Percentiles rank a stretch among this genome's conserved stretches.
Evolutionary conservation across 2,329 filamentous ascomycete genomes (phyloP).

Genomic region (Penicillium sclerotigenum): DNA sequence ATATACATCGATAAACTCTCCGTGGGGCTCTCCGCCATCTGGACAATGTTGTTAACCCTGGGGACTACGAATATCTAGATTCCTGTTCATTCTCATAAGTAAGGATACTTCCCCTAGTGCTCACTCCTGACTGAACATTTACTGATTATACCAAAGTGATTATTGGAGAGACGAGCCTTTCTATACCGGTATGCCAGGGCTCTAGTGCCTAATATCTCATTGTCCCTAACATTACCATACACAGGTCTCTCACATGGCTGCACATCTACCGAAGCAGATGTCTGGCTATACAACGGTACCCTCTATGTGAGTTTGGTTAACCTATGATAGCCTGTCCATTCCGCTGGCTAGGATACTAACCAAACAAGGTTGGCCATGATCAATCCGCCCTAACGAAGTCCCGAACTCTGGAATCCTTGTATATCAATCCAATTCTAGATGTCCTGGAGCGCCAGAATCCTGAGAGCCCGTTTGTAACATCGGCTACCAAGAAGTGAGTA

Average conservation of each 20-base stretch:
- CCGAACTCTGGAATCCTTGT: conserved; percentile 57
- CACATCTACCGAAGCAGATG: conserved; percentile 58
- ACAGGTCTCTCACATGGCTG: conserved; percentile 56
- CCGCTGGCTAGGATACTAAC: neutral
- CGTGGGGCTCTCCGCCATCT: neutral
- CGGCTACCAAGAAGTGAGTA: conserved; percentile 49
- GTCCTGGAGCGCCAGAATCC: conserved; percentile 57
- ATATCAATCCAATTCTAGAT: conserved; percentile 58
- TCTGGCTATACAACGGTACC: conserved; percentile 57
- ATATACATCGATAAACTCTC: neutral
- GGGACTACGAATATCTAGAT: conserved; percentile 27
- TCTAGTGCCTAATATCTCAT: conserved; percentile 18
- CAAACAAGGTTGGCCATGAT: conserved; percentile 54
- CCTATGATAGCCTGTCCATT: neutral
- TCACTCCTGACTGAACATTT: neutral
- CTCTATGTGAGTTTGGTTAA: conserved; percentile 46
- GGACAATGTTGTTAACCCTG: conserved; percentile 8
- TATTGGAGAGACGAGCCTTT: conserved; percentile 52
- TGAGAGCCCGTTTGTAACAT: conserved; percentile 48
- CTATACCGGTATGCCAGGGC: conserved; percentile 42
- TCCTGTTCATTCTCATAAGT: conserved; percentile 45
- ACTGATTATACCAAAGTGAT: conserved; percentile 47
- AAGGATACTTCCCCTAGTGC: conserved; percentile 5
- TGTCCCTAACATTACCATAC: conserved; percentile 20
- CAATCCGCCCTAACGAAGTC: conserved; percentile 49